Conservation (phyloP, 1,139 yeast species). For the Magnusiomyces paraingens region DNA sequence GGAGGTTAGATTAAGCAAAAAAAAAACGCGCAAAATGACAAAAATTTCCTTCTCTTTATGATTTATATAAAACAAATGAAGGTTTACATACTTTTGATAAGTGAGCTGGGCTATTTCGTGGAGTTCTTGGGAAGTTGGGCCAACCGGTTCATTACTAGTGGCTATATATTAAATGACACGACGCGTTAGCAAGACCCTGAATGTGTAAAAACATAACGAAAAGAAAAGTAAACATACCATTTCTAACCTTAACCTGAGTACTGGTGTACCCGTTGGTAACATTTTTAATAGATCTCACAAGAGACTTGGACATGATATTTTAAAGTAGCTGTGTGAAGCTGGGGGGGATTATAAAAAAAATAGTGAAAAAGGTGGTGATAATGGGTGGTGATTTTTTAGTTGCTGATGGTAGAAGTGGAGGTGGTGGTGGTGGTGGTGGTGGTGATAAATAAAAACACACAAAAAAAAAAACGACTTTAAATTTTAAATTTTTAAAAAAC, state of each 20-base stretch:
- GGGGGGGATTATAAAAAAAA: neutral
- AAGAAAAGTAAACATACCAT: conserved; percentile 32
- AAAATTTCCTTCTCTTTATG: neutral
- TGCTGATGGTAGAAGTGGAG: too few relatives aligned
- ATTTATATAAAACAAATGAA: neutral
- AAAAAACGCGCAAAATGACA: neutral
- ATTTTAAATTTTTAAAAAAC: neutral
- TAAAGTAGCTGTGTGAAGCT: neutral
- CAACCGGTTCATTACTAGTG: conserved; percentile 82
- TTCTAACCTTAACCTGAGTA: conserved; percentile 82
- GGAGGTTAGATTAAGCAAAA: conserved; percentile 14
- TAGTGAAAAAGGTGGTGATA: neutral
- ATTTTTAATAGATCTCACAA: conserved; percentile 84
- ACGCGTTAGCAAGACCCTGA: conserved; percentile 1
- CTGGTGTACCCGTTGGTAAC: conserved; percentile 89
- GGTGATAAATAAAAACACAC: too few relatives aligned
- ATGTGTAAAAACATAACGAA: neutral
- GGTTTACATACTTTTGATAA: conserved; percentile 44
- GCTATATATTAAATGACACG: conserved; percentile 41
- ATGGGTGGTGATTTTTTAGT: too few relatives aligned
- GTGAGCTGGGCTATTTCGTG: conserved; percentile 77
- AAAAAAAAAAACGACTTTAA: neutral
- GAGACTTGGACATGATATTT: conserved; percentile 56
- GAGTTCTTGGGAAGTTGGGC: conserved; percentile 79
- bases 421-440: too few relatives aligned